phyloP scores from a whole-genome alignment of 805 yeast genomes.

The Kluyveromyces wickerhamii region DNA sequence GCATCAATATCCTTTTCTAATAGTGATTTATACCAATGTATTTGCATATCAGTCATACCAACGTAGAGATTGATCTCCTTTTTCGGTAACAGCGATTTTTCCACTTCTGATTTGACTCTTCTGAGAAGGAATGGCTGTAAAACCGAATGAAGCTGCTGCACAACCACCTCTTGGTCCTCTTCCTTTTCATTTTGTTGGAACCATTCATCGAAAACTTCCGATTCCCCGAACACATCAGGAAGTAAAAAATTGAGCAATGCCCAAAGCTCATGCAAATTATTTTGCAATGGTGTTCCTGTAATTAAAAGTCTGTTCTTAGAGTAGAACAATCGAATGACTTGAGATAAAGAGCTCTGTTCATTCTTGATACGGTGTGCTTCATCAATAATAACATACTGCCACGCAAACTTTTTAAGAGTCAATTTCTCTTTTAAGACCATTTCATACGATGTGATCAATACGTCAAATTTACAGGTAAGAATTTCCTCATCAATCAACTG shows the following conservation, averaged over 20 bases:
- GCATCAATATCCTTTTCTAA: slow-evolving; percentile 93
- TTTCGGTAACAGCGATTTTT: slow-evolving; percentile 82
- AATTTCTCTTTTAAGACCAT: slow-evolving; percentile 87
- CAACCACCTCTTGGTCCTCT: slow-evolving; percentile 69
- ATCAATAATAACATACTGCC: slow-evolving; percentile 93
- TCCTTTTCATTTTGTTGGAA: slow-evolving; percentile 44
- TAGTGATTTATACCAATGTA: slow-evolving; percentile 81
- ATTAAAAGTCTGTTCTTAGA: slow-evolving; percentile 78
- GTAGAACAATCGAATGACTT: slow-evolving; percentile 81
- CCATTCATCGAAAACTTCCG: slow-evolving; percentile 88
- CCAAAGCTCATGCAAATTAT: slow-evolving; percentile 94
- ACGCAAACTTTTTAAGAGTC: slow-evolving; percentile 67
- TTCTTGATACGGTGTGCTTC: slow-evolving; percentile 97
- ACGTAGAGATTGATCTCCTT: slow-evolving; percentile 84
- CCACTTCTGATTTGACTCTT: slow-evolving; percentile 89
- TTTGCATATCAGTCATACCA: slow-evolving; percentile 94
- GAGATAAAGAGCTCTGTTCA: slow-evolving; percentile 86
- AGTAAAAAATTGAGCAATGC: slow-evolving; percentile 81
- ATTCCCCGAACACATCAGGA: slow-evolving; percentile 93
- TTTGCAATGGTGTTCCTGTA: slow-evolving; percentile 95
- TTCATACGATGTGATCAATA: slow-evolving; percentile 83
- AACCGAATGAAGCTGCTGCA: slow-evolving; percentile 81
- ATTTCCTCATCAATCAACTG: slow-evolving; percentile 51
- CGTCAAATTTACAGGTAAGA: slow-evolving; percentile 76
- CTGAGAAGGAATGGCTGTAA: slow-evolving; percentile 81